phyloP scores from a whole-genome alignment of 2,329 filamentous ascomycete genomes.

The Aspergillus sp. region DNA sequence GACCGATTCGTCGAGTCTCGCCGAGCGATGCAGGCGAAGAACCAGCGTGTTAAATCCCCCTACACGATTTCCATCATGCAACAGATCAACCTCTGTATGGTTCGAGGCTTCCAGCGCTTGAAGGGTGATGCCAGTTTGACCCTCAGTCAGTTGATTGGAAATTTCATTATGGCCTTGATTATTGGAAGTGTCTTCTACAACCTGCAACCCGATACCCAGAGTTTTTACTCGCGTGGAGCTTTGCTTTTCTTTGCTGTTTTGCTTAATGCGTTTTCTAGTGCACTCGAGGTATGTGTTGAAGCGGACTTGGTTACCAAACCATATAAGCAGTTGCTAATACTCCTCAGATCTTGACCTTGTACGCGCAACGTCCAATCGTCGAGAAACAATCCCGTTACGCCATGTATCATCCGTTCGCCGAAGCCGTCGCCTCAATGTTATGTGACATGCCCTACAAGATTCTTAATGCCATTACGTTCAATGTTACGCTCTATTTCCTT shows the following conservation, averaged over 20 bases:
- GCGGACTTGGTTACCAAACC: neutral
- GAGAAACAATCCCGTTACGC: constrained; percentile 86
- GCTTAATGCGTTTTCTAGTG: constrained; percentile 77
- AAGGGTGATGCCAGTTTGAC: constrained; percentile 72
- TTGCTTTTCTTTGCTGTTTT: constrained; percentile 84
- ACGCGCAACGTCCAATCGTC: constrained; percentile 84
- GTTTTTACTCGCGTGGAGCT: constrained; percentile 74
- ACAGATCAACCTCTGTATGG: constrained; percentile 74
- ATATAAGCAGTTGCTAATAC: constrained; percentile 7
- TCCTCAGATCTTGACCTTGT: constrained; percentile 69
- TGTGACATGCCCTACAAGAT: constrained; percentile 82
- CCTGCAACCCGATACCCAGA: constrained; percentile 57
- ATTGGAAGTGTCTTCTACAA: constrained; percentile 80
- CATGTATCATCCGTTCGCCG: constrained; percentile 82
- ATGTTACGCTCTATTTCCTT: constrained; percentile 81
- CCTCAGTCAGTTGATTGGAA: constrained; percentile 60
- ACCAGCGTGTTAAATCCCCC: constrained; percentile 63
- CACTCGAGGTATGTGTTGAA: constrained; percentile 56
- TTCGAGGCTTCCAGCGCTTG: constrained; percentile 74
- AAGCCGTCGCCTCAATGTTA: constrained; percentile 83
- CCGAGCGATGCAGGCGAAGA: constrained; percentile 39
- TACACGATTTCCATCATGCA: constrained; percentile 74
- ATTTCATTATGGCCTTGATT: constrained; percentile 71
- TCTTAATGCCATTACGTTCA: constrained; percentile 69
- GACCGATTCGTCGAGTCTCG: constrained; percentile 38